Evolutionary conservation across 169 alveolate genomes (phyloP), one percentile per base, ranked within the genome.

Genomic region (Cardiosporidium cionae): DNA sequence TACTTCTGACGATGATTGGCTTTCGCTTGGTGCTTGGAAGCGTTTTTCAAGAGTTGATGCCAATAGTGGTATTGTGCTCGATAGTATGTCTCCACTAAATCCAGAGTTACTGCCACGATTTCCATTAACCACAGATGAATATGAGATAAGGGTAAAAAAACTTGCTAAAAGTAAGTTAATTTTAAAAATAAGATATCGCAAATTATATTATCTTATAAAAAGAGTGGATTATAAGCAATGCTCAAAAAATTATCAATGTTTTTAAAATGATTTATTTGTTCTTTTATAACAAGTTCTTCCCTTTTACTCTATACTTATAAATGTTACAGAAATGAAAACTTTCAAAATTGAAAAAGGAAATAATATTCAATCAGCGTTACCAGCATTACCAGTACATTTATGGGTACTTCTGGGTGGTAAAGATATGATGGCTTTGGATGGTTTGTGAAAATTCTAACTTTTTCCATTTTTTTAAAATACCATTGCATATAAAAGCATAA

Each of bases 1-100:
- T 52, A 74, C 81, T 16, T 63, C 74, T 69, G 81, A 74, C 64
- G 81, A 74, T 33, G 28, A 27, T 22, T 74, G 81, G 81, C 75
- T 74, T 16, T 0, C 68, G 7, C 37, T 44, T 22, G 81, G 81
- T 5, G 67, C 74, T 6, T 74, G 81, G 81, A 52, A 53, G 32
- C 67, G 81, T 25, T 36, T 32, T 16, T 1, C 28, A 22, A 32
- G 28, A 33, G 53, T 32, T 5, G 32, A 65, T 9, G 22, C 66
- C 16, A 29, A 44, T 16, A 44, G 79, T 0, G 72, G 63, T 25
- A 44, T 28, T 7, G 64, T 23, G 37, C 71, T 54, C 0, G 81
- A 74, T n/a, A 25, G 34, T 2, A 23, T 74, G 81, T 70, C 28
- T 54, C 81, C 81, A 1, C 28, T 66, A 3, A 74, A 74, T 36